phyloP scores from a whole-genome alignment of 2,329 filamentous ascomycete species.

The Alternaria postmessia region DNA sequence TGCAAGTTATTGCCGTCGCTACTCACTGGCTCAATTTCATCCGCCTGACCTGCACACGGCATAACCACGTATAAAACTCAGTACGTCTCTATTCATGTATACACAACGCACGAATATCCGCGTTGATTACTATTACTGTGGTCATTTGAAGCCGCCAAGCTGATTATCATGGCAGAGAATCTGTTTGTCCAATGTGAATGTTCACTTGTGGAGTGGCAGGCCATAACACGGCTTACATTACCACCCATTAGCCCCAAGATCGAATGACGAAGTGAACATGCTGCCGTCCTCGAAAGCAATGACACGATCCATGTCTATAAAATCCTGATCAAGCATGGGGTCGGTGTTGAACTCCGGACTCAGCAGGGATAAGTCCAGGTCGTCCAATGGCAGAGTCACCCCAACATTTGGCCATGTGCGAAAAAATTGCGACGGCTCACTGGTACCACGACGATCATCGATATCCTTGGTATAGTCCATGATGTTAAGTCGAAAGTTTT shows the following conservation, averaged over 20 bases:
- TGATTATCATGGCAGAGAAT: too few species aligned
- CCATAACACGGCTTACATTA: background rate
- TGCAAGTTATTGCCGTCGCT: too few species aligned
- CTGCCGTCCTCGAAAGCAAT: conserved; percentile 30
- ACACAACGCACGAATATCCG: too few species aligned
- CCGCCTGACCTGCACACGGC: too few species aligned
- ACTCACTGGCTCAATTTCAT: too few species aligned
- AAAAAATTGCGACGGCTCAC: background rate
- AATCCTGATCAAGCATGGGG: conserved; percentile 24
- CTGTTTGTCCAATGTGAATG: too few species aligned
- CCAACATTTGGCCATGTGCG: background rate
- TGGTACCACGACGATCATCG: background rate
- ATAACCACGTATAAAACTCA: too few species aligned
- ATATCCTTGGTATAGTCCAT: background rate
- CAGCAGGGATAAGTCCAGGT: background rate
- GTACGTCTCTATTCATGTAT: too few species aligned
- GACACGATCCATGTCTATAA: conserved; percentile 28
- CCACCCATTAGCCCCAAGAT: background rate
- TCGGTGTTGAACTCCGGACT: background rate
- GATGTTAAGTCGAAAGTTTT: background rate
- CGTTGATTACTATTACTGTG: too few species aligned
- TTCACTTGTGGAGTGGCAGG: background rate
- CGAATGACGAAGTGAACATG: conserved; percentile 25
- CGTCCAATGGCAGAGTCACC: background rate
- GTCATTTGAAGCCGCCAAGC: too few species aligned